Evolutionary conservation across 768 basidiomycete species (phyloP).

Genomic region (Trametes maxima): DNA sequence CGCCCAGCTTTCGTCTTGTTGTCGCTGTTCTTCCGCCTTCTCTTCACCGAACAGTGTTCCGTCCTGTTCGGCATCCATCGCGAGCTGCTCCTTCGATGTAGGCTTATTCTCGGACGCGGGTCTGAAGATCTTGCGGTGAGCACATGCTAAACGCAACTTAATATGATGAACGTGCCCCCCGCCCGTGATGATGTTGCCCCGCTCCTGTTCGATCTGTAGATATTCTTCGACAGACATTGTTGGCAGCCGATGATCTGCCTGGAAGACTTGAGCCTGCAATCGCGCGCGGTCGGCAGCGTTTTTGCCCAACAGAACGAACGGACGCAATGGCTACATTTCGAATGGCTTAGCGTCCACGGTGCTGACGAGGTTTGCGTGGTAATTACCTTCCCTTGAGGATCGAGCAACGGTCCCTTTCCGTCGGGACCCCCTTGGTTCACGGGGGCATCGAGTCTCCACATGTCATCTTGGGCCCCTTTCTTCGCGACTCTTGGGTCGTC

Average conservation of each 20-base stretch:
- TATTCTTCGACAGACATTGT: conserved; percentile 98
- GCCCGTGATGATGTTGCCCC: conserved; percentile 86
- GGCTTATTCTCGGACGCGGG: conserved; percentile 64
- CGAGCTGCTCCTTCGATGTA: conserved; percentile 78
- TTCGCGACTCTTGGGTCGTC: conserved; percentile 44
- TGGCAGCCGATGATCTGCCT: conserved; percentile 79
- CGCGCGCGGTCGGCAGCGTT: conserved; percentile 66
- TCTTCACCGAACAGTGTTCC: conserved; percentile 68
- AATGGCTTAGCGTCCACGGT: neutral
- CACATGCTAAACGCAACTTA: neutral
- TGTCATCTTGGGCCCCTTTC: conserved; percentile 48
- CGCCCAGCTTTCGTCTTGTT: conserved; percentile 92
- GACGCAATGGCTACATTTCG: conserved; percentile 68
- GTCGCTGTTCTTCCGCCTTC: conserved; percentile 74
- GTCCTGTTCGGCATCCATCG: conserved; percentile 81
- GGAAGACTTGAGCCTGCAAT: conserved; percentile 81
- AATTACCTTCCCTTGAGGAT: conserved; percentile 74
- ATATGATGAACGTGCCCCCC: conserved; percentile 65
- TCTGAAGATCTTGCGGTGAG: conserved; percentile 30
- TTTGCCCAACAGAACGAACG: conserved; percentile 91
- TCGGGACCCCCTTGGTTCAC: conserved; percentile 35
- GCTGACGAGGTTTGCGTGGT: no score
- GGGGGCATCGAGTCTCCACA: conserved; percentile 75
- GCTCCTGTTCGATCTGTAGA: conserved; percentile 77
- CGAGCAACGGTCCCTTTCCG: conserved; percentile 67